These are phyloP conservation scores for Blastocystis sp. DNA, from an alignment of 352 stramenopile species.

Conservation along the genomic window DNA sequence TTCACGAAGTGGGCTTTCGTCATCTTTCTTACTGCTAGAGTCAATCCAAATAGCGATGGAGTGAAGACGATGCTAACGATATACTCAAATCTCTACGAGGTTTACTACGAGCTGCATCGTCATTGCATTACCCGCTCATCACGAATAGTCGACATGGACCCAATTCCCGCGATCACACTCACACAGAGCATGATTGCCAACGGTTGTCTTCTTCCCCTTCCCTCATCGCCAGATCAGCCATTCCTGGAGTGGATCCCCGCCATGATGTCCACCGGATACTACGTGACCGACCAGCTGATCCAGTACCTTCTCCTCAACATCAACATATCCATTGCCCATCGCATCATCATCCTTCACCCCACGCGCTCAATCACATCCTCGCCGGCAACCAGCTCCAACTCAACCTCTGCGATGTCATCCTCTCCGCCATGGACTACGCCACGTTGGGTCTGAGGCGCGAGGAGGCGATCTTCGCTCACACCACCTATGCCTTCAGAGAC, in stretches of 20 bases:
- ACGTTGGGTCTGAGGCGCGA: neutral
- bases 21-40: neutral
- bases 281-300: conserved; percentile 23
- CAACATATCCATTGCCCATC: conserved; percentile 13
- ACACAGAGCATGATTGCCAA: conserved; percentile 25
- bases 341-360: neutral
- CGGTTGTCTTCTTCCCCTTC: neutral
- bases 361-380: conserved; percentile 31
- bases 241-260: conserved; percentile 43
- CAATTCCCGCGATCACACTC: conserved; percentile 2
- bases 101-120: conserved; percentile 58
- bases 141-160: neutral
- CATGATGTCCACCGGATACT: neutral
- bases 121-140: neutral
- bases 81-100: conserved; percentile 52
- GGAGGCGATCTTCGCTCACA: neutral
- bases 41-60: neutral
- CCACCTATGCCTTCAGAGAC: neutral
- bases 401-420: conserved; percentile 3
- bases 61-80: neutral
- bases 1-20: conserved; percentile 10
- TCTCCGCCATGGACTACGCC: conserved; percentile 40
- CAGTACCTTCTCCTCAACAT: conserved; percentile 19
- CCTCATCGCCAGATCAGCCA: conserved; percentile 15
- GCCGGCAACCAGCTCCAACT: conserved; percentile 25